Evolutionary conservation across 176 grass and related monocot species (phyloP), one percentile per base, ranked within the genome.

Genomic region (Oryza coarctata): DNA sequence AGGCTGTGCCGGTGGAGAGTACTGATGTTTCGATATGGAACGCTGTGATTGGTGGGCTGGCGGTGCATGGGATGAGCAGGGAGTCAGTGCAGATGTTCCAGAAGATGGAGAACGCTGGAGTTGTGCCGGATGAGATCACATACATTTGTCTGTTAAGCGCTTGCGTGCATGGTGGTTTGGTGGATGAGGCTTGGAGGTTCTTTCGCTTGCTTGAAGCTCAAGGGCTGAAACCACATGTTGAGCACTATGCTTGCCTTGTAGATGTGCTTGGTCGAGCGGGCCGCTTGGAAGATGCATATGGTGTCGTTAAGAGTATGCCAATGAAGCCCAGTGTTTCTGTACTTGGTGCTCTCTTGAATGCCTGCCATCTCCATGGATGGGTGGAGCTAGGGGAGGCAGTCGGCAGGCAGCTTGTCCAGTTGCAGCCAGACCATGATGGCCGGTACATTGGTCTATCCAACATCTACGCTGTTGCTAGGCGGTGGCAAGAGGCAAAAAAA

Each of bases 11-110:
- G 0, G 40, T 83, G 12, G 47, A 73, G 65, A 80, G 23, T 8
- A 90, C 81, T 0, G 89, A 94, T 85, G 87, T 92, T 34, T 57
- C 92, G 61, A 85, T 94, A 72, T 94, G 92, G 92, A 94, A 94
- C 8, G 78, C 92, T 0, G 35, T 83, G 47, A 89, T 94, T 3
- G 87, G 93, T 0, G 93, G 85, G 17, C 82, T 94, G 20, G 93
- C 89, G 0, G 72, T 92, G 70, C 89, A 92, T 85, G 89, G 93
- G 12, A 33, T 89, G 87, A 67, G 39, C 73, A 77, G 29, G 14
- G 87, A 92, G 20, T 79, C 89, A 0, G 65, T 89, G 76, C 74
- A 89, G 29, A 87, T 94, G 41, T 91, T 91, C 65, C 27, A 3
- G 41, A 80, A 89, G 81, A 91, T 94, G 92, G 70, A 47, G 62